Evolutionary conservation across 1,139 yeast species (phyloP).

Genomic region (Candida gigantensis): DNA sequence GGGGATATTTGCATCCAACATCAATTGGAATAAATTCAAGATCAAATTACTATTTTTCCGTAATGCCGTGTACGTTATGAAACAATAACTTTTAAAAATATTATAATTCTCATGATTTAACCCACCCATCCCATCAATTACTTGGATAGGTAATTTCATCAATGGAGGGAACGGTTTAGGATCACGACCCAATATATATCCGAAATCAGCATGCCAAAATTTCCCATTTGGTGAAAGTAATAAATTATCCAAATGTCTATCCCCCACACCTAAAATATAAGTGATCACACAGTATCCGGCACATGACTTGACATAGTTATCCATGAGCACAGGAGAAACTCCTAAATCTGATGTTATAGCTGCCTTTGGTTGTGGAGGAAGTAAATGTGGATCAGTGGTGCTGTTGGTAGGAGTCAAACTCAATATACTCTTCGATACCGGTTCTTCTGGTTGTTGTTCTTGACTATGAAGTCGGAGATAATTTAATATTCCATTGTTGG

Average conservation of each 20-base stretch:
- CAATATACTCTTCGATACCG: conserved; percentile 32
- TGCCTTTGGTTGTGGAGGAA: conserved; percentile 23
- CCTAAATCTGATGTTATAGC: conserved; percentile 61
- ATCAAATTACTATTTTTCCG: conserved; percentile 89
- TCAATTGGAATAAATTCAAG: conserved; percentile 84
- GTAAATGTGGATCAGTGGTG: conserved; percentile 2
- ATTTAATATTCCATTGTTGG: conserved; percentile 62
- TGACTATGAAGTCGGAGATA: conserved; percentile 70
- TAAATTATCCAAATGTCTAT: conserved; percentile 90
- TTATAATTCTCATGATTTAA: conserved; percentile 80
- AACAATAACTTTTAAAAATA: conserved; percentile 88
- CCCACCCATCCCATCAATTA: conserved; percentile 98
- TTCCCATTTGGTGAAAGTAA: conserved; percentile 73
- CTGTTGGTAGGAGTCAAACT: conserved; percentile 10
- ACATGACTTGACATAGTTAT: conserved; percentile 89
- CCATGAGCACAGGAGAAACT: conserved; percentile 79
- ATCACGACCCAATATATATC: conserved; percentile 92
- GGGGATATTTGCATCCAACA: conserved; percentile 94
- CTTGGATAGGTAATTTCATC: conserved; percentile 96
- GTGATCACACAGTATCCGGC: conserved; percentile 99
- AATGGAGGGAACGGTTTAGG: conserved; percentile 98
- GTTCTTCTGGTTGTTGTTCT: conserved; percentile 27
- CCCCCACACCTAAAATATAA: conserved; percentile 93
- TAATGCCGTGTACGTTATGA: conserved; percentile 87
- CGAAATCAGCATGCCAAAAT: conserved; percentile 97